Conservation (phyloP, 192 early-diverging fungal species). For the Coemansia aciculifera region DNA sequence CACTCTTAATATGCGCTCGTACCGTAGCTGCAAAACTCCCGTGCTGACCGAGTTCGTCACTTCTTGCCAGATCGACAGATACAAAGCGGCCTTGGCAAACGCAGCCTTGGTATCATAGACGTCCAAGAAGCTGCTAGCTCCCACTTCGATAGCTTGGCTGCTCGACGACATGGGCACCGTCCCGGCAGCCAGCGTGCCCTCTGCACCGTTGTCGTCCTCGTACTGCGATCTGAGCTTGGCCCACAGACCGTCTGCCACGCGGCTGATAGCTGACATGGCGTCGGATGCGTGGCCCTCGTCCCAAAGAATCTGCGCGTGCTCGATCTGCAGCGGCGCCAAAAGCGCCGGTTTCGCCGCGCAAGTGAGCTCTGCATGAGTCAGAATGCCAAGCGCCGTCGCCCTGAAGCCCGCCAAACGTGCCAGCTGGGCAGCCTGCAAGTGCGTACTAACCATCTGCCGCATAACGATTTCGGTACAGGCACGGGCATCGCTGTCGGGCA, state of each 20-base stretch:
- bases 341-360: slow-evolving; percentile 22
- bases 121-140: slow-evolving; percentile 1
- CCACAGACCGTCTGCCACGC: slow-evolving; percentile 24
- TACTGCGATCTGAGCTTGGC: slow-evolving; percentile 26
- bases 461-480: slow-evolving; percentile 16
- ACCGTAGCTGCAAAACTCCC: slow-evolving; percentile 19
- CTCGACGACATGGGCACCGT: neutral
- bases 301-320: slow-evolving; percentile 52
- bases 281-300: slow-evolving; percentile 41
- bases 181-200: neutral
- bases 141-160: neutral
- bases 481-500: neutral
- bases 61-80: slow-evolving; percentile 44
- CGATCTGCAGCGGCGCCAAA: slow-evolving; percentile 39
- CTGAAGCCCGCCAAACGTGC: slow-evolving; percentile 42
- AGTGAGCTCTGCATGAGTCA: slow-evolving; percentile 41
- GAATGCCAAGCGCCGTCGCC: slow-evolving; percentile 45
- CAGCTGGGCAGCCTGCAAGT: slow-evolving; percentile 47
- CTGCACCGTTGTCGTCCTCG: neutral
- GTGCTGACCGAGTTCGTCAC: slow-evolving; percentile 27
- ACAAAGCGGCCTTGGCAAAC: slow-evolving; percentile 40
- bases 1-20: slow-evolving; percentile 29
- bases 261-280: slow-evolving; percentile 39
- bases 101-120: slow-evolving; percentile 23
- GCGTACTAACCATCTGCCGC: slow-evolving; percentile 29